Evolutionary conservation across 805 yeast genomes (phyloP), one percentile per base, ranked within the genome.

Genomic region (Metschnikowia lachancei): DNA sequence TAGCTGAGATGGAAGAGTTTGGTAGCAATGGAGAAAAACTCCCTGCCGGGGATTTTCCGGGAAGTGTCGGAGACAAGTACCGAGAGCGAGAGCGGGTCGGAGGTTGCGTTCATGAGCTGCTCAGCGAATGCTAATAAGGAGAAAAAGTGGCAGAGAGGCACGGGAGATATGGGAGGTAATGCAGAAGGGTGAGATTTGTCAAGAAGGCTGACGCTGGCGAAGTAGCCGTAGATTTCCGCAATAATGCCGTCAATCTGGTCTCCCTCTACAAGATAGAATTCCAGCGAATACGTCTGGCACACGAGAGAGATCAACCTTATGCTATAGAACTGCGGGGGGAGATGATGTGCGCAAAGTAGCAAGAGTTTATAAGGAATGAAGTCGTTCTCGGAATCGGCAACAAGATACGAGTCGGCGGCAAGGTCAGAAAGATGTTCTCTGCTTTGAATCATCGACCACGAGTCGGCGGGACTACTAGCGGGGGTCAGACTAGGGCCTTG

Each of bases 121-220:
- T 67, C 69, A 6, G 75, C 75, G 49, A 64, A 69, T 1, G 74
- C 75, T 30, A 69, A 30, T 14, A 69, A 41, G 4, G 61, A 59
- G 45, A 65, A 69, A 42, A 70, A 59, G 47, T 65, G 65, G 39
- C 69, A 62, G n/a, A 66, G 53, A 37, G 26, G 47, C 42, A 39
- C 61, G 29, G 57, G 54, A 11, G 52, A 42, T 32, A 41, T 41
- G 14, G 39, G 28, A 2, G 52, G 53, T 10, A 41, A 39, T 6
- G 46, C 22, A 3, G 45, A n/a, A 19, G 39, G 37, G 31, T 41
- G 45, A 9, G 42, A 18, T 11, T 39, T 20, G 16, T 45, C 39
- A 9, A 31, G 39, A 12, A 41, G 26, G 14, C 18, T 28, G 12
- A 39, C 33, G 2, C 31, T 16, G 20, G 41, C 29, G 24, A 52